A percentile compares a stretch with the other conserved stretches of the same genome.
Conservation (phyloP, 768 basidiomycete species). For the Scleroderma bovista region DNA sequence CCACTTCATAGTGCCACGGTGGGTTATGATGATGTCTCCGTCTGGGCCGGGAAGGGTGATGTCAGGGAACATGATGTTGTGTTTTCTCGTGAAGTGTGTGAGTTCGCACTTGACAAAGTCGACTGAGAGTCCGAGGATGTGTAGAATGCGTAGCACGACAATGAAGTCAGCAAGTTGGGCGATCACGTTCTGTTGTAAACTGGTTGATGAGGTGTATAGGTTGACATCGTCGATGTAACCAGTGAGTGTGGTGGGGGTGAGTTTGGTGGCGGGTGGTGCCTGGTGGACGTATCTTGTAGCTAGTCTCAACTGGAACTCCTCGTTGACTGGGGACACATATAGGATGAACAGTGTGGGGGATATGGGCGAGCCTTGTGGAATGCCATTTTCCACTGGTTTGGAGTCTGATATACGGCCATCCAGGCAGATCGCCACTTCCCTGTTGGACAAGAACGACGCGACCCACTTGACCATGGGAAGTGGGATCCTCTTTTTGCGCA, state of each 20-base stretch:
- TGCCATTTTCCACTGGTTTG: slow-evolving; percentile 7
- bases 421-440: not conserved
- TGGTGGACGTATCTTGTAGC: not conserved
- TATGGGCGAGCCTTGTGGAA: slow-evolving; percentile 27
- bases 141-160: not conserved
- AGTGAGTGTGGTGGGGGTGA: not conserved
- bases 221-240: not conserved
- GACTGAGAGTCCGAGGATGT: not conserved
- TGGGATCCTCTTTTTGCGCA: not conserved
- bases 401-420: not conserved
- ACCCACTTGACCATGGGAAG: not conserved
- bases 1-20: too few relatives aligned
- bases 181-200: not conserved
- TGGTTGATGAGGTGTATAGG: not conserved
- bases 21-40: not conserved
- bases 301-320: not conserved
- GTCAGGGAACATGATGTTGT: slow-evolving; percentile 7
- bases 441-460: not conserved
- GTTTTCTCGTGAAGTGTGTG: slow-evolving; percentile 20
- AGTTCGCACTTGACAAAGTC: slow-evolving; percentile 20
- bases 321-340: slow-evolving; percentile 6
- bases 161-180: too few relatives aligned
- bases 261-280: not conserved
- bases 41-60: slow-evolving; percentile 4
- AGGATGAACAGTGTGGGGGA: slow-evolving; percentile 22